Evolutionary conservation across 495 filamentous ascomycete genomes (phyloP), one percentile per base, ranked within the genome.

Genomic region (Xylaria telfairii): DNA sequence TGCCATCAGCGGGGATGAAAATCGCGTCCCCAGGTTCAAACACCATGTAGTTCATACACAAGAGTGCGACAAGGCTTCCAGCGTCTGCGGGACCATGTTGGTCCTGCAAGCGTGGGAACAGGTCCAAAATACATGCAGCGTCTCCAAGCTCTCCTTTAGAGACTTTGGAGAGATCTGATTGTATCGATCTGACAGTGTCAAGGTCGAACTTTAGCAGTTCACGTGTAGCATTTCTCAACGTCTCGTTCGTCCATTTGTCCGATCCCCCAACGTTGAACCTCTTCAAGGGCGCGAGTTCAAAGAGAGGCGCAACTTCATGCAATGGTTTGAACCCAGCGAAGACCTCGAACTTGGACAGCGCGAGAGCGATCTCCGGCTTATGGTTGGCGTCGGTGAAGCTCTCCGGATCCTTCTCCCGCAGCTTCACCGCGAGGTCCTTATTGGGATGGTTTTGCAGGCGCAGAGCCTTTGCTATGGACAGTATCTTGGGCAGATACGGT

Each of bases 291-390:
- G 91, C 80, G 7, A 82, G 73, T 26, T 81, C 72, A 76, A 95
- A 88, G 4, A 94, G 82, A 2, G 81, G 73, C 47, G 87, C 72
- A 51, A 96, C 90, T 24, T 90, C 83, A 3, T 72, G 70, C 4
- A 92, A 79, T 0, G 91, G 89, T 71, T 93, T 94, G 81, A 88
- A 95, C 3, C 92, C 92, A 19, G 88, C 89, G 74, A 95, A 95
- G 0, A 92, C 88, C 77, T 95, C 92, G 75, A 95, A 95, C 21
- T 89, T 86, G n/a, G 87, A 86, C 0, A 95, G 79, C 0, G 92
- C 91, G 17, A 96, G 82, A 5, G 92, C 92, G 41, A 95, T 95
- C 75, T 96, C 92, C 1, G 92, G 92, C 78, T 95, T 95, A 80
- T 94, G 91, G 77, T 94, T 95, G 21, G 84, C 80, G 71, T 96